Percentiles rank a stretch among this genome's conserved stretches.
These are phyloP conservation scores for Colletotrichum kahawae DNA, from an alignment of 2,329 filamentous ascomycete species.

Conservation along the genomic window DNA sequence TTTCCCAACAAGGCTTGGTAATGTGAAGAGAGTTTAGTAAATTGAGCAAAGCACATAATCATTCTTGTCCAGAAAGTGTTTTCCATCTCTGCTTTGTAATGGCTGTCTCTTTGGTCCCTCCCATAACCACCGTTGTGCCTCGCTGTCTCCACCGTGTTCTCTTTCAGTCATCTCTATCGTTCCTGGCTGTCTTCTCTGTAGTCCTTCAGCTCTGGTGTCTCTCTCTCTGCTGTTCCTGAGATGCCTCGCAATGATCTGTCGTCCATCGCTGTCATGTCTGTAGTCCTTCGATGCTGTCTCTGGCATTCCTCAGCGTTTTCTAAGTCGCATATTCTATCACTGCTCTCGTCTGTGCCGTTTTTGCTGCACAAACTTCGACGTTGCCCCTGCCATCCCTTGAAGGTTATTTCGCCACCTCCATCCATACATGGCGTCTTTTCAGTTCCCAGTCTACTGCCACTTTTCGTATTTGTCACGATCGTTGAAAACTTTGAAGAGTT, in stretches of 20 bases:
- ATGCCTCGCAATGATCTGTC: neutral
- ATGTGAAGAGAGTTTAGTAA: neutral
- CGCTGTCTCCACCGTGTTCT: neutral
- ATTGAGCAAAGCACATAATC: neutral
- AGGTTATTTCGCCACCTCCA: neutral
- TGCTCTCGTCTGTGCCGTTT: neutral
- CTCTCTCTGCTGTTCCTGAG: neutral
- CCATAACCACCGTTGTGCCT: neutral
- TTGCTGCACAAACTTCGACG: neutral
- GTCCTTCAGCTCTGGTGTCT: neutral
- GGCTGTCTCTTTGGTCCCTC: neutral
- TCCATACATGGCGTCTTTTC: neutral
- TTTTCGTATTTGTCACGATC: neutral
- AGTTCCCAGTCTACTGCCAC: neutral
- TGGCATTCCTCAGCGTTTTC: neutral
- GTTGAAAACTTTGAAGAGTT: neutral
- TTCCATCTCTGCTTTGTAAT: neutral
- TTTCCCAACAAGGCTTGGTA: neutral
- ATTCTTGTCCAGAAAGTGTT: too few species aligned
- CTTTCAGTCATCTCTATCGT: neutral
- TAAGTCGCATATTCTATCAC: neutral
- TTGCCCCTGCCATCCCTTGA: neutral
- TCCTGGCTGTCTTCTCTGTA: neutral
- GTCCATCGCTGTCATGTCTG: neutral
- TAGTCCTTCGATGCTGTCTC: neutral